Conservation (phyloP, 2,329 filamentous ascomycete species). For the Epichloe gansuensis region DNA sequence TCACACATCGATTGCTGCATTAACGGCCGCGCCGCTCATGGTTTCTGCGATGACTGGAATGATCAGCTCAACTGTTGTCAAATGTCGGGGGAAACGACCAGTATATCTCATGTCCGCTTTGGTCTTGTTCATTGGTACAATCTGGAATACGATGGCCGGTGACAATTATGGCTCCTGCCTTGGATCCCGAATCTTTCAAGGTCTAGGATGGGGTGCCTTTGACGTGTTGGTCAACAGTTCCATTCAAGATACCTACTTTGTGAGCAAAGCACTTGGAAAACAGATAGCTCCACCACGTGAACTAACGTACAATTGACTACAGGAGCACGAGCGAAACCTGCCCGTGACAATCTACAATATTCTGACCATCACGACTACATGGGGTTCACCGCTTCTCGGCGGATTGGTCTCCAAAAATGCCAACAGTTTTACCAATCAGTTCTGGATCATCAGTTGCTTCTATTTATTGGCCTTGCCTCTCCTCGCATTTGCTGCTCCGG, state of each 20-base stretch:
- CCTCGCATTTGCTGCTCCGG: conserved; percentile 34
- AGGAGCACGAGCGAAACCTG: conserved; percentile 38
- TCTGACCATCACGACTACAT: conserved; percentile 32
- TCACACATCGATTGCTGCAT: conserved; percentile 33
- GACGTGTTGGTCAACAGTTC: conserved; percentile 39
- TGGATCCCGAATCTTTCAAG: conserved; percentile 40
- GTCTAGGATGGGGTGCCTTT: conserved; percentile 45
- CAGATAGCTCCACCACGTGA: not conserved
- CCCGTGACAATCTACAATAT: conserved; percentile 33
- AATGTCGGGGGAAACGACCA: conserved; percentile 38
- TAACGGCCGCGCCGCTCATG: conserved; percentile 41
- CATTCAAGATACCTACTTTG: conserved; percentile 45
- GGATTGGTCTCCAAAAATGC: conserved; percentile 31
- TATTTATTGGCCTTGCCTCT: conserved; percentile 33
- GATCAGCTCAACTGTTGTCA: conserved; percentile 27
- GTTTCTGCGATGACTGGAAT: conserved; percentile 34
- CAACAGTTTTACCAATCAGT: conserved; percentile 33
- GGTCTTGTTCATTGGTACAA: conserved; percentile 33
- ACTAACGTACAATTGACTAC: not conserved
- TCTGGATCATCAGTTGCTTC: conserved; percentile 37
- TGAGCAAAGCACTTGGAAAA: conserved; percentile 18
- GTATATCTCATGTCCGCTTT: conserved; percentile 36
- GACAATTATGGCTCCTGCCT: conserved; percentile 33
- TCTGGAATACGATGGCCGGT: conserved; percentile 35
- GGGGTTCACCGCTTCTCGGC: conserved; percentile 41